Conservation (phyloP, 75 land plant genomes). For the Pinus tabuliformis region DNA sequence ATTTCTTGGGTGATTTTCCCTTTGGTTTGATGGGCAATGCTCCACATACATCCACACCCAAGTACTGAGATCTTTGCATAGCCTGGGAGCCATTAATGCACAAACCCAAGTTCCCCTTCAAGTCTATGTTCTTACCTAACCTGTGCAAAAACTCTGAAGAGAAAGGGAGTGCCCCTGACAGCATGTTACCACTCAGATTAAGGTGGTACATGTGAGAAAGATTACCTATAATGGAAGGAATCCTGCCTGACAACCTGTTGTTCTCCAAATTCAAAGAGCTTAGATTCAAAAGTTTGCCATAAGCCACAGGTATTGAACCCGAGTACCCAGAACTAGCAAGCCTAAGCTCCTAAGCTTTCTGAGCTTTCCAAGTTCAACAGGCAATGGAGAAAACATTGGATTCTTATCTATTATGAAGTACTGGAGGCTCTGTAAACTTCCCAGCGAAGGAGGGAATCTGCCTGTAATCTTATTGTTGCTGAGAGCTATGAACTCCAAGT, state of each 20-base stretch:
- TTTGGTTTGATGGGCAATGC: not conserved
- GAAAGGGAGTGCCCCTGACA: constrained; percentile 76
- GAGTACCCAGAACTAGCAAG: constrained; percentile 47
- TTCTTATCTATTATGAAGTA: constrained; percentile 74
- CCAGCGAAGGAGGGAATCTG: constrained; percentile 33
- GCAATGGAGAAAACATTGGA: constrained; percentile 48
- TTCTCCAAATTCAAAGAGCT: constrained; percentile 57
- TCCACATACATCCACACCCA: constrained; percentile 39
- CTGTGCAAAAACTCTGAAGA: constrained; percentile 50
- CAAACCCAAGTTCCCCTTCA: constrained; percentile 66
- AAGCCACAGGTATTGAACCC: constrained; percentile 66
- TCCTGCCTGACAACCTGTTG: constrained; percentile 52
- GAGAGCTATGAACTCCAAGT: constrained; percentile 50
- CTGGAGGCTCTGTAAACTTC: constrained; percentile 45
- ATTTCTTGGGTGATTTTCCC: not conserved
- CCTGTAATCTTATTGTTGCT: constrained; percentile 60
- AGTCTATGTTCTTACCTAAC: constrained; percentile 66
- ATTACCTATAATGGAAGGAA: constrained; percentile 40
- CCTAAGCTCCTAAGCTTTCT: constrained; percentile 59
- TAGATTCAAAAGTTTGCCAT: constrained; percentile 45
- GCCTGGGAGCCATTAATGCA: constrained; percentile 40
- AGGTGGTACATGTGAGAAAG: constrained; percentile 69
- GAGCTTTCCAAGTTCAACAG: constrained; percentile 40
- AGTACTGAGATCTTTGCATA: constrained; percentile 5
- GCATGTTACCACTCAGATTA: constrained; percentile 70